A percentile compares a stretch with the other conserved stretches of the same genome.
phyloP scores from a whole-genome alignment of 2,329 filamentous ascomycete species.

The Fragosphaeria purpurea region DNA sequence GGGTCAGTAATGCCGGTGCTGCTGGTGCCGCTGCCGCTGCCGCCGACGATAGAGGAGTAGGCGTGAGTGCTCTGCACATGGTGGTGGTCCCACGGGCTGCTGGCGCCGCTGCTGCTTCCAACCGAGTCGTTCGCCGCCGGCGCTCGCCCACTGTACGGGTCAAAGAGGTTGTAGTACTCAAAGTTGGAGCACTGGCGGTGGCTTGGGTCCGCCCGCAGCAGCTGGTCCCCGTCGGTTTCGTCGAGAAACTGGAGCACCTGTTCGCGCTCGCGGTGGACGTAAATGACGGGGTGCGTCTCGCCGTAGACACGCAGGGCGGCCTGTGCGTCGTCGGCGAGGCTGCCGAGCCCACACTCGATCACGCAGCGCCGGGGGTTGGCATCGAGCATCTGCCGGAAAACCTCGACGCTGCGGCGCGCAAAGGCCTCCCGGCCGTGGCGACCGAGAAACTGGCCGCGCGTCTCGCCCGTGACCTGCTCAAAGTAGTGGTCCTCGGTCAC shows the following conservation, averaged over 20 bases:
- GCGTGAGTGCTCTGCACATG: neutral
- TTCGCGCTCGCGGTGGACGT: slow-evolving; percentile 55
- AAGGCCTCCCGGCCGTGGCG: slow-evolving; percentile 52
- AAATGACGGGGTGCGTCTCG: slow-evolving; percentile 57
- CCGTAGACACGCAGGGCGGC: slow-evolving; percentile 48
- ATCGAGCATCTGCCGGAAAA: slow-evolving; percentile 51
- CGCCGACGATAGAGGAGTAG: neutral
- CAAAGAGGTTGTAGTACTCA: slow-evolving; percentile 61
- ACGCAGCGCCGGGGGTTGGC: slow-evolving; percentile 51
- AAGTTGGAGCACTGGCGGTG: slow-evolving; percentile 57
- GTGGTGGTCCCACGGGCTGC: slow-evolving; percentile 1
- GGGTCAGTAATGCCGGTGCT: neutral
- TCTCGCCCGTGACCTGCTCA: slow-evolving; percentile 51
- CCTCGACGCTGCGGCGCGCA: slow-evolving; percentile 48
- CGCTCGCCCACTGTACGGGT: slow-evolving; percentile 25
- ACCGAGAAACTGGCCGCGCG: slow-evolving; percentile 49
- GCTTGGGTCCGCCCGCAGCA: slow-evolving; percentile 44
- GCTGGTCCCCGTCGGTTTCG: slow-evolving; percentile 41
- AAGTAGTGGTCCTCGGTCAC: slow-evolving; percentile 61
- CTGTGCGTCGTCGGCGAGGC: slow-evolving; percentile 51
- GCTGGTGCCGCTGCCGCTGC: neutral
- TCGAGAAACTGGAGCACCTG: slow-evolving; percentile 51
- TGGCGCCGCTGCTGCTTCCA: slow-evolving; percentile 10
- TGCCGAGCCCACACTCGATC: slow-evolving; percentile 59
- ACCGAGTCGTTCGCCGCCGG: slow-evolving; percentile 12